phyloP scores from a whole-genome alignment of 1,139 yeast species.

The Trichomonascaceae sp. region DNA sequence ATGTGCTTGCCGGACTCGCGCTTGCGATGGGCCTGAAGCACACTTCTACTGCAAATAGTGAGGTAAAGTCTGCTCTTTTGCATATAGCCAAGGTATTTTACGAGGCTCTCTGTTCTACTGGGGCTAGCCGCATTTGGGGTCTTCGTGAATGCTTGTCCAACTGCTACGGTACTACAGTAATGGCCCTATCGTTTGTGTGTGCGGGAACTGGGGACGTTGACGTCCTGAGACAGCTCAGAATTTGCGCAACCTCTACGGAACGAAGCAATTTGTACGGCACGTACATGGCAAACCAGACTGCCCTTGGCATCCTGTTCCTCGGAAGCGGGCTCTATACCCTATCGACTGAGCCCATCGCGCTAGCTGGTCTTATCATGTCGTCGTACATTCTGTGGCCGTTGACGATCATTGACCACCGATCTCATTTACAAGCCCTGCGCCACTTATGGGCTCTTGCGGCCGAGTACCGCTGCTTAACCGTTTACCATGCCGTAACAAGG shows the following conservation, averaged over 20 bases:
- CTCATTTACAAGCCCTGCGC: constrained; percentile 72
- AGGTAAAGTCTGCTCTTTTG: constrained; percentile 48
- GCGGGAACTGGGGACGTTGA: constrained; percentile 88
- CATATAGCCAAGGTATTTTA: neutral
- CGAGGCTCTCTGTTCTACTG: neutral
- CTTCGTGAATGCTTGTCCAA: constrained; percentile 42
- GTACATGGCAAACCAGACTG: constrained; percentile 68
- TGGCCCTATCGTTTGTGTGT: constrained; percentile 63
- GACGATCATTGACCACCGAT: constrained; percentile 29
- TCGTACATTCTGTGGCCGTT: constrained; percentile 62
- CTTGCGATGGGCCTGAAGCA: constrained; percentile 61
- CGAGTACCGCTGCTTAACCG: constrained; percentile 65
- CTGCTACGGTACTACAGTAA: constrained; percentile 45
- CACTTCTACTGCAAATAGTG: constrained; percentile 54
- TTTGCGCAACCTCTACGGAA: constrained; percentile 46
- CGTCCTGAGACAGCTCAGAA: constrained; percentile 58
- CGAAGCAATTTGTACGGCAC: constrained; percentile 47
- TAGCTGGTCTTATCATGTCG: constrained; percentile 63
- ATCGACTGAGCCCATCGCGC: constrained; percentile 46
- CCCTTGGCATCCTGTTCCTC: constrained; percentile 74
- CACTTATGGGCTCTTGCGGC: constrained; percentile 88
- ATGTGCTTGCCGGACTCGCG: constrained; percentile 64
- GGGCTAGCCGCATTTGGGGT: constrained; percentile 17
- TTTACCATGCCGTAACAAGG: constrained; percentile 52
- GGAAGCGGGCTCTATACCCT: constrained; percentile 93